Percentiles rank a stretch among this genome's conserved stretches.
These are phyloP conservation scores for Friedmanniomyces simplex DNA, from an alignment of 495 filamentous ascomycete species.

Conservation along the genomic window DNA sequence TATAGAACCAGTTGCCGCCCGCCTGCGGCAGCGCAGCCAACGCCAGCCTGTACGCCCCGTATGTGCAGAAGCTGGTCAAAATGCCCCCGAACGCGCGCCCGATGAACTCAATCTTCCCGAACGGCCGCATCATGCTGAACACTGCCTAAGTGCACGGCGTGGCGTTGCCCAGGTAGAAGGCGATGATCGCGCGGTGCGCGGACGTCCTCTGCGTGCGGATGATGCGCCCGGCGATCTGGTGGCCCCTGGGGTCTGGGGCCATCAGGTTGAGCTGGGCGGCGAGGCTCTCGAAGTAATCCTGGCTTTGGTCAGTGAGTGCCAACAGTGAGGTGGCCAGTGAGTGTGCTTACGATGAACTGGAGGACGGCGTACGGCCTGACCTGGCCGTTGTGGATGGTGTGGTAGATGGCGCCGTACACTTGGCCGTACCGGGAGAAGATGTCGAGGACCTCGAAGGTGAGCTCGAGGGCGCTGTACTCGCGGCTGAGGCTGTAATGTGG, in stretches of 20 bases:
- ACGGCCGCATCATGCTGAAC: background rate
- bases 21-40: too few species aligned
- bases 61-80: too few species aligned
- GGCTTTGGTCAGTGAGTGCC: background rate
- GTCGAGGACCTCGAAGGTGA: background rate
- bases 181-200: background rate
- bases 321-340: background rate
- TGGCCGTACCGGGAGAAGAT: background rate
- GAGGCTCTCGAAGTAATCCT: background rate
- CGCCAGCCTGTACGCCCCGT: too few species aligned
- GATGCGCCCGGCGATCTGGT: background rate
- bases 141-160: background rate
- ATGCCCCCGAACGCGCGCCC: too few species aligned
- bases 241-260: too few species aligned
- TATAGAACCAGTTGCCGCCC: too few species aligned
- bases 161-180: background rate
- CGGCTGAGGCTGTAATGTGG: background rate
- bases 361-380: background rate
- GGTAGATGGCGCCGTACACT: background rate
- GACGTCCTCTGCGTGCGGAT: background rate
- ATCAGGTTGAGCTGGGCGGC: background rate
- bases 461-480: background rate
- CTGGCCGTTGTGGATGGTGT: background rate
- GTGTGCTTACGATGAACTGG: background rate
- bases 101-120: background rate